Conservation (phyloP, 1,284 basidiomycete genomes). For the Heimioporus retisporus region DNA sequence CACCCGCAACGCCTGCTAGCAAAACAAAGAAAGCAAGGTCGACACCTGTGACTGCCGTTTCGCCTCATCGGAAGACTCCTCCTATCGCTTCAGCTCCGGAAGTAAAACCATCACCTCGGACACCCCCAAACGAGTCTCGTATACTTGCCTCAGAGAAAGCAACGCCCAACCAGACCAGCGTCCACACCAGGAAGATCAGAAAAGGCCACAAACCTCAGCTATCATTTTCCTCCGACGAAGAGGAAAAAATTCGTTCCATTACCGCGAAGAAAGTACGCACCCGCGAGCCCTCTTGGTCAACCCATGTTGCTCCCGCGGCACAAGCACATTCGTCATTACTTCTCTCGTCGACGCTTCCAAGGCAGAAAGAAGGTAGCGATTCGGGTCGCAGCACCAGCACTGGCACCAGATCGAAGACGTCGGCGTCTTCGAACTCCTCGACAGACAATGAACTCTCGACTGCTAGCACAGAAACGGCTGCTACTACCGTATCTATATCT, state of each 20-base stretch:
- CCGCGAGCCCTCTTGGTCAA: slow-evolving; percentile 39
- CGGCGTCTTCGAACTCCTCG: slow-evolving; percentile 41
- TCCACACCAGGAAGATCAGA: slow-evolving; percentile 33
- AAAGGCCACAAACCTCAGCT: slow-evolving; percentile 46
- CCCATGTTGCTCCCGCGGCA: slow-evolving; percentile 12
- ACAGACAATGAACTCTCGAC: slow-evolving; percentile 48
- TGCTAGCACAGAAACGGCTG: slow-evolving; percentile 44
- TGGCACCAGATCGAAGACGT: slow-evolving; percentile 33
- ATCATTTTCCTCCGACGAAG: slow-evolving; percentile 78
- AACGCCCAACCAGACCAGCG: slow-evolving; percentile 32
- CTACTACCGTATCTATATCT: slow-evolving; percentile 39
- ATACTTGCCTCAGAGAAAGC: slow-evolving; percentile 24
- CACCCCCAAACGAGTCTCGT: slow-evolving; percentile 35
- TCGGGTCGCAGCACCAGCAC: slow-evolving; percentile 27
- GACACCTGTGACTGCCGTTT: slow-evolving; percentile 3
- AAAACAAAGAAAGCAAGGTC: slow-evolving; percentile 33
- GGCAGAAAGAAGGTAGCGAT: slow-evolving; percentile 24
- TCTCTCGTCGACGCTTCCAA: slow-evolving; percentile 32
- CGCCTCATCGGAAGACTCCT: not conserved
- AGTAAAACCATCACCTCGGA: slow-evolving; percentile 26
- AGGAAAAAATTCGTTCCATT: slow-evolving; percentile 71
- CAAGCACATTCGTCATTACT: slow-evolving; percentile 30
- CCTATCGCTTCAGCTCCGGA: slow-evolving; percentile 7
- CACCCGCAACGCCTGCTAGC: slow-evolving; percentile 21
- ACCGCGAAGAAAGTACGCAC: slow-evolving; percentile 72